Conservation (phyloP, 768 basidiomycete species). For the Agaricus blazei region DNA sequence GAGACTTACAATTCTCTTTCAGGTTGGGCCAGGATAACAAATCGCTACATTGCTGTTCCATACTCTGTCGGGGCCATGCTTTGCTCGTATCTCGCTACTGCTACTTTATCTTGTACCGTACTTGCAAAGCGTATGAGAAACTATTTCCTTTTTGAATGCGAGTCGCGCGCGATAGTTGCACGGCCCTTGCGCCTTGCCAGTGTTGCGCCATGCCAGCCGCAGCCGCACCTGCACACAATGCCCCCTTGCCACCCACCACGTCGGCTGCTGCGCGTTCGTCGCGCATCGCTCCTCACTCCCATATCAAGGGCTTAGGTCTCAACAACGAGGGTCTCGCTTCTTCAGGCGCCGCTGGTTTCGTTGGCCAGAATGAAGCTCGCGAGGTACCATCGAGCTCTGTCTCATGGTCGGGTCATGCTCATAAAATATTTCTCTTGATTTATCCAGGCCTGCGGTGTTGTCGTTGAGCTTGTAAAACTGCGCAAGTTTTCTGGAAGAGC, state of each 20-base stretch:
- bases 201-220: conserved; percentile 29
- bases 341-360: conserved; percentile 75
- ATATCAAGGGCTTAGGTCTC: conserved; percentile 94
- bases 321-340: conserved; percentile 77
- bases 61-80: not conserved
- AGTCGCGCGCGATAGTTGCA: not conserved
- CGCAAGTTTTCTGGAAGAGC: conserved; percentile 94
- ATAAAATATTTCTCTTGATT: not conserved
- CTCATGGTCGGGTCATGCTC: not conserved
- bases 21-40: conserved; percentile 86
- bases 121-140: not conserved
- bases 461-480: conserved; percentile 85
- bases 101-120: not conserved
- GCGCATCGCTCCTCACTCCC: conserved; percentile 87
- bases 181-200: not conserved
- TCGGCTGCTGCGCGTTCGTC: conserved; percentile 62
- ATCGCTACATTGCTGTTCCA: not conserved
- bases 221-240: conserved; percentile 62
- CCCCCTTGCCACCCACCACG: conserved; percentile 63
- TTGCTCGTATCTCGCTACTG: too few relatives aligned
- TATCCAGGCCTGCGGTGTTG: conserved; percentile 81
- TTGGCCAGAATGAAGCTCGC: conserved; percentile 85
- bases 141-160: not conserved
- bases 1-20: conserved; percentile 11
- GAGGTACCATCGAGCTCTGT: conserved; percentile 50